Evolutionary conservation across 352 stramenopile genomes (phyloP), one percentile per base, ranked within the genome.

Genomic region (Phytophthora litchii): DNA sequence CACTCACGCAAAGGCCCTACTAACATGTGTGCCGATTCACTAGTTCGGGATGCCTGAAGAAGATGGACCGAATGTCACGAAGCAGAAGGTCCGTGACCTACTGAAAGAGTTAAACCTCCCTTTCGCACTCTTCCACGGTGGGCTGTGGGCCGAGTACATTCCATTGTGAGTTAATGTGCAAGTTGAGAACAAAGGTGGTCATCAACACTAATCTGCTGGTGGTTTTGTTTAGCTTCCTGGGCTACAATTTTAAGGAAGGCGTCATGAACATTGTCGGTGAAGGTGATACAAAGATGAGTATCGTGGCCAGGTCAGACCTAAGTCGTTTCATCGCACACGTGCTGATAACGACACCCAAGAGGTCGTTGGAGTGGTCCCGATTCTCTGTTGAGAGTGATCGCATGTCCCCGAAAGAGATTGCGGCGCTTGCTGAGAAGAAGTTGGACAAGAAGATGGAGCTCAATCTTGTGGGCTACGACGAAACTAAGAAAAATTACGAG

Each of bases 371-470:
- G 29, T 72, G 57, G 64, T 35, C 52, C 12, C 44, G 42, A 9
- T 48, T 72, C 19, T 56, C 50, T 3, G 32, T 72, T 21, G 57
- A 67, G 42, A 58, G 56, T 10, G 45, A 62, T 35, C 64, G 57
- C 19, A 34, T 51, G 57, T 59, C 56, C 3, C 46, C 57, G 10
- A 55, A 60, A 16, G 64, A 72, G 45, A 60, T 67, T 17, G 47
- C 51, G 14, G 57, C 17, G 14, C 46, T 64, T 20, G 35, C 48
- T 1, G 64, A 68, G 47, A 63, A 67, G 40, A 72, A 67, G 52
- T n/a, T 67, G 29, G 53, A 47, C 34, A 72, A 59, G 52, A 68
- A 68, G 47, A 56, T 65, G 21, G 47, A 68, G 27, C n/a, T 68
- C 35, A 60, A 42, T 1, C 29, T 49, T 20, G 38, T 59, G 10